phyloP scores from a whole-genome alignment of 139 green algal genomes.

The Asterochloris erici region DNA sequence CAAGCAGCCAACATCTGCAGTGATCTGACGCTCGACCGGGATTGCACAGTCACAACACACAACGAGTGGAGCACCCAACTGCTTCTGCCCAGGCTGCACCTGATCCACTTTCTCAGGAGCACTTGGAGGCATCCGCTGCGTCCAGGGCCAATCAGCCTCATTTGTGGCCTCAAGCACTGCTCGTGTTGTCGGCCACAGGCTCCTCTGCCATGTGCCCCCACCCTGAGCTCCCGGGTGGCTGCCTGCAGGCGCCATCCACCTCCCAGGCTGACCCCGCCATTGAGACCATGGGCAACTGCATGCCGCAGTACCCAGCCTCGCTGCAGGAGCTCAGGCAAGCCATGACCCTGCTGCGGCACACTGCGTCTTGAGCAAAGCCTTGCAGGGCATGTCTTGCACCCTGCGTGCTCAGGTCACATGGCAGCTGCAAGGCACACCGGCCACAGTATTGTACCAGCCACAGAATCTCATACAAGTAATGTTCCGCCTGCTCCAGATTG shows the following conservation, averaged over 20 bases:
- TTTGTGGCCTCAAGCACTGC: too few relatives aligned
- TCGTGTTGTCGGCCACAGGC: not conserved
- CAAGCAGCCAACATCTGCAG: too few relatives aligned
- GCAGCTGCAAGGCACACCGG: too few relatives aligned
- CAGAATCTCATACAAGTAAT: too few relatives aligned
- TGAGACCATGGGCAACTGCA: constrained; percentile 3
- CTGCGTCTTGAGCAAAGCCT: not conserved
- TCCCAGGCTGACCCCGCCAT: not conserved
- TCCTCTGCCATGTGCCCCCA: not conserved
- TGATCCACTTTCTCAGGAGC: too few relatives aligned
- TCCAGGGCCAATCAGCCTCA: too few relatives aligned
- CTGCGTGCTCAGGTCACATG: not conserved
- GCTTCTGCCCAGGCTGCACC: too few relatives aligned
- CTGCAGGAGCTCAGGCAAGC: constrained; percentile 10
- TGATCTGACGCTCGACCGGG: too few relatives aligned
- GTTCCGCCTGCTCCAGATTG: too few relatives aligned
- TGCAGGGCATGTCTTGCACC: not conserved
- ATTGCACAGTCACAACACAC: not conserved
- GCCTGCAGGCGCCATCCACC: not conserved
- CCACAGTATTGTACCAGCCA: too few relatives aligned
- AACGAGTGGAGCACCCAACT: not conserved
- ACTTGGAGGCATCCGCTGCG: too few relatives aligned
- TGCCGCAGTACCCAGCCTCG: constrained; percentile 1
- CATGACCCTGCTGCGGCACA: not conserved
- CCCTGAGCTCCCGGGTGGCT: not conserved